These are phyloP conservation scores for Taxillus chinensis DNA, from an alignment of 164 flowering plant species.

Conservation along the genomic window DNA sequence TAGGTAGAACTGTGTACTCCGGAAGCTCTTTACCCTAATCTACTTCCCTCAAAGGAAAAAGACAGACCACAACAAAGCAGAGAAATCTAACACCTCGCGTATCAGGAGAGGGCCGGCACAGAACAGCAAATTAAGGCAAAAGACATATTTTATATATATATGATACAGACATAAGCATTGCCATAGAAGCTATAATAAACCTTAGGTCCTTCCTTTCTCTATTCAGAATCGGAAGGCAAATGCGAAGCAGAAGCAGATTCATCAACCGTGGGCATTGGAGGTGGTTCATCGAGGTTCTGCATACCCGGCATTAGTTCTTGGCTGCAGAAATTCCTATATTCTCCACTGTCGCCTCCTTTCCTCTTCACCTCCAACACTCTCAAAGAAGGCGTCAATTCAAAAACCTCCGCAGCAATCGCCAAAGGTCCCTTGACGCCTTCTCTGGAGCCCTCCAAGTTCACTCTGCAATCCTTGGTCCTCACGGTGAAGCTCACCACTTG, in stretches of 20 bases:
- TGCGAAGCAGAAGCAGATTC: constrained; percentile 13
- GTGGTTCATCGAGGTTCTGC: constrained; percentile 16
- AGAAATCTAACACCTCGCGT: background rate
- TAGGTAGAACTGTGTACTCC: background rate
- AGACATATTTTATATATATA: background rate
- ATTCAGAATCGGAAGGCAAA: constrained; percentile 50
- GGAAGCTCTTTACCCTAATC: background rate
- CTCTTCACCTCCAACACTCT: constrained; percentile 86
- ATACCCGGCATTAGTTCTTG: constrained; percentile 62
- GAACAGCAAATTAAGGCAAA: constrained; percentile 1
- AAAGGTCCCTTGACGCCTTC: constrained; percentile 75
- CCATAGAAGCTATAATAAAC: constrained; percentile 13
- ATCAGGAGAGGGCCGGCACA: background rate
- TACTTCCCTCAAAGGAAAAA: background rate
- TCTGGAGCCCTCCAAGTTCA: constrained; percentile 64
- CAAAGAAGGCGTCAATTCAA: constrained; percentile 68
- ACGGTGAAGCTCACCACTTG: constrained; percentile 69
- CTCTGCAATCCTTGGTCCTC: constrained; percentile 72
- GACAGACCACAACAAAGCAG: background rate
- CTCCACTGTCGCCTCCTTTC: constrained; percentile 69
- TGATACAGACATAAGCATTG: background rate
- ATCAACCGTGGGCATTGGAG: constrained; percentile 20
- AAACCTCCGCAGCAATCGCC: constrained; percentile 77
- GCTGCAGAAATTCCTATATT: constrained; percentile 67
- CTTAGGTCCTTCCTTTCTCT: constrained; percentile 17